A percentile compares a stretch with the other conserved stretches of the same genome.
These are phyloP conservation scores for Halenospora varia DNA, from an alignment of 495 filamentous ascomycete genomes.

Conservation along the genomic window DNA sequence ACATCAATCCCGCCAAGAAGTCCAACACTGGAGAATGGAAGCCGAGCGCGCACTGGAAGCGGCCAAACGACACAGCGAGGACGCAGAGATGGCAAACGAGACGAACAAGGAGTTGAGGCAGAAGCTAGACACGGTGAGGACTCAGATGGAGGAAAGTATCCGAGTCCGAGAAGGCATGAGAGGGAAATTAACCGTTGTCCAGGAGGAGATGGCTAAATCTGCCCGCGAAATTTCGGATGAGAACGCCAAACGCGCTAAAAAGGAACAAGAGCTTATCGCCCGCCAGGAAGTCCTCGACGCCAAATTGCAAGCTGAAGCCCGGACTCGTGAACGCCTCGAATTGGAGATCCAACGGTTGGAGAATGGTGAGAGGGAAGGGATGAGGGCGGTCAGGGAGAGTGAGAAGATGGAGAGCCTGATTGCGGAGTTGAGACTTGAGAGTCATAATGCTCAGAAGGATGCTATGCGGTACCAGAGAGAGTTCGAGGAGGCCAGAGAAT, in stretches of 20 bases:
- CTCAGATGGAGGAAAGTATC: slow-evolving; percentile 80
- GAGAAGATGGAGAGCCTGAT: slow-evolving; percentile 63
- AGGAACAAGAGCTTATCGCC: slow-evolving; percentile 67
- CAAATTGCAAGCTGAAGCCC: slow-evolving; percentile 69
- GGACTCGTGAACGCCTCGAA: slow-evolving; percentile 75
- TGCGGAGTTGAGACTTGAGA: slow-evolving; percentile 62
- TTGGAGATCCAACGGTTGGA: slow-evolving; percentile 73
- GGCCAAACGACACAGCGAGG: slow-evolving; percentile 26
- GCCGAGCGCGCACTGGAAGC: slow-evolving; percentile 24
- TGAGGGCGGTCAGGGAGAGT: slow-evolving; percentile 49
- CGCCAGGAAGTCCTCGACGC: slow-evolving; percentile 77
- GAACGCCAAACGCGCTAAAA: slow-evolving; percentile 67
- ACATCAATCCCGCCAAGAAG: slow-evolving; percentile 43
- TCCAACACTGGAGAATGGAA: slow-evolving; percentile 45
- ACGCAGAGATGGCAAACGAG: slow-evolving; percentile 45
- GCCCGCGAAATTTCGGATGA: slow-evolving; percentile 73
- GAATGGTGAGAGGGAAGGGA: slow-evolving; percentile 66
- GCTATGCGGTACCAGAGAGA: slow-evolving; percentile 75
- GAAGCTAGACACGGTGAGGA: slow-evolving; percentile 24
- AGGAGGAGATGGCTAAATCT: slow-evolving; percentile 78
- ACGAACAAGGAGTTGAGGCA: slow-evolving; percentile 47
- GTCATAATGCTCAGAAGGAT: slow-evolving; percentile 57
- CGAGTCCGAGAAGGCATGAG: slow-evolving; percentile 73
- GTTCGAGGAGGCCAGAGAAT: slow-evolving; percentile 75
- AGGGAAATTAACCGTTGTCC: slow-evolving; percentile 73